These are phyloP conservation scores for Saccharomyces hybrid DNA, from an alignment of 1,139 yeast genomes.

Conservation along the genomic window DNA sequence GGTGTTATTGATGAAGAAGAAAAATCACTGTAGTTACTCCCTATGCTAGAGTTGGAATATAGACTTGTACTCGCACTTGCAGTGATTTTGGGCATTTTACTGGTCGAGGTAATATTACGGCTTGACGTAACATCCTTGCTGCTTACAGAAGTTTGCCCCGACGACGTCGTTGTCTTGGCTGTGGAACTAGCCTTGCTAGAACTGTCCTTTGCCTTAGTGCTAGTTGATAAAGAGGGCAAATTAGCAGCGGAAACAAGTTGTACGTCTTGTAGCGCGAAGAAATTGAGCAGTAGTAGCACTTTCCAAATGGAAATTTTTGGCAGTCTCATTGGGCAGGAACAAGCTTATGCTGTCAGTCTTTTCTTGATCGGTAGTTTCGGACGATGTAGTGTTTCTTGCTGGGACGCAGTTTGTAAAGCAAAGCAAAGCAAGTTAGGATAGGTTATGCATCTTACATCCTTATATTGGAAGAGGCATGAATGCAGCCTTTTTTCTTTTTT, in stretches of 20 bases:
- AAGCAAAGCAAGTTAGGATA: neutral
- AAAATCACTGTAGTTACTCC: neutral
- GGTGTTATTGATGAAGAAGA: conserved; percentile 2
- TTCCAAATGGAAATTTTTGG: neutral
- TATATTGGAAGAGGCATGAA: neutral
- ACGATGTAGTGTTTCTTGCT: neutral
- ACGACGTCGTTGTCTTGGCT: neutral
- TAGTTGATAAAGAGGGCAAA: neutral
- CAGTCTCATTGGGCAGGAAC: neutral
- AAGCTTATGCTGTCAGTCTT: neutral
- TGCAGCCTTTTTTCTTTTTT: neutral
- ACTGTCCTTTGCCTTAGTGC: neutral
- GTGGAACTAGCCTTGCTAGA: neutral
- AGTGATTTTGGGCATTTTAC: neutral
- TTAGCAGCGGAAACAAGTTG: neutral
- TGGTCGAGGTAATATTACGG: neutral
- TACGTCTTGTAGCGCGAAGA: neutral
- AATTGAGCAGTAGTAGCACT: neutral
- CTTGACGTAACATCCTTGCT: neutral
- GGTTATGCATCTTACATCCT: neutral
- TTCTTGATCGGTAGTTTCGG: neutral
- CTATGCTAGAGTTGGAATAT: neutral
- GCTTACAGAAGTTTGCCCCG: neutral
- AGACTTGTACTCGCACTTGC: neutral
- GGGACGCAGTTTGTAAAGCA: neutral